Conservation (phyloP, 202 grass and related monocot genomes). For the Tripidium arundinaceum region DNA sequence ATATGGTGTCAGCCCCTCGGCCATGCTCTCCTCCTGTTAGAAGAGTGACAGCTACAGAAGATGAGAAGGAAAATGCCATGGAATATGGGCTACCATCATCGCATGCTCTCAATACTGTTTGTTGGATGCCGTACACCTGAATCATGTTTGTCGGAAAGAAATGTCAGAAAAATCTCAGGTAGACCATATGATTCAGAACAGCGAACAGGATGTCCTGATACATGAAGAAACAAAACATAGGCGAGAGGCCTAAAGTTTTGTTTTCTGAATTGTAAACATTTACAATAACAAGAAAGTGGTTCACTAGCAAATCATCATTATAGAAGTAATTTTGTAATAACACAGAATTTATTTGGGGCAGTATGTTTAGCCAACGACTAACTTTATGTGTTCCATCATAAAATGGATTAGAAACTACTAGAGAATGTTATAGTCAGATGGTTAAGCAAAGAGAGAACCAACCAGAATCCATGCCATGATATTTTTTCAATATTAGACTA, state of each 20-base stretch:
- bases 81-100: too few relatives aligned
- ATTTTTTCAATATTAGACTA: slow-evolving; percentile 5
- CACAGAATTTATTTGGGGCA: background rate
- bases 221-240: background rate
- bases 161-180: background rate
- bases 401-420: slow-evolving; percentile 9
- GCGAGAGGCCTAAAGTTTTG: background rate
- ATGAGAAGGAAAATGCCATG: too few relatives aligned
- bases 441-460: background rate
- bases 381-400: background rate
- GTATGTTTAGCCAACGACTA: background rate
- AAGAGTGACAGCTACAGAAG: too few relatives aligned
- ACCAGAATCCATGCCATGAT: background rate
- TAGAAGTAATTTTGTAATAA: background rate
- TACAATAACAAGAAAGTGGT: background rate
- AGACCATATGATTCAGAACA: background rate
- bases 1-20: too few relatives aligned
- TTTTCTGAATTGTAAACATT: background rate
- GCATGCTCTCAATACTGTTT: too few relatives aligned
- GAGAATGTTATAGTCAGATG: background rate
- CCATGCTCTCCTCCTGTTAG: too few relatives aligned
- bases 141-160: background rate
- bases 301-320: background rate
- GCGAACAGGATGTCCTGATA: background rate
- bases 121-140: slow-evolving; percentile 79